Base-by-base conservation (phyloP, 257 asterid genomes). In the Misopates orontium region DNA sequence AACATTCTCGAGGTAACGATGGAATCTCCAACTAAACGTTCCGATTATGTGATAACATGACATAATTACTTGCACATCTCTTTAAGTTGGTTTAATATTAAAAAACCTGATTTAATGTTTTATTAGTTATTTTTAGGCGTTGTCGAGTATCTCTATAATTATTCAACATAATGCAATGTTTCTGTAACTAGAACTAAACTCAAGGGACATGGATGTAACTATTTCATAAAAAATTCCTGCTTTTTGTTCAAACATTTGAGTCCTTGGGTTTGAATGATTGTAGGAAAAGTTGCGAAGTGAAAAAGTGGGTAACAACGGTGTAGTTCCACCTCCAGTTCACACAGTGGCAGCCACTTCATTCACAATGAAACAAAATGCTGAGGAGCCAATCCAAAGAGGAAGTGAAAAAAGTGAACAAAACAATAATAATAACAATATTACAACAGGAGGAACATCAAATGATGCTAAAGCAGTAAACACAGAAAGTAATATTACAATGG, bases 1-100 rank as follows among this genome's bases (percentile, higher is more conserved):
- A 63, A 76, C 84, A 86, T 90, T 72, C 79, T 94, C 54, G 97
- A 90, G 95, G 97, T 93, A 67, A 75, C 66, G 40, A 66, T 73
- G 53, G 3, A 51, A 57, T 64, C 44, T 52, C 44, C 51, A 61
- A 17, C 73, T 45, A 17, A 49, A 62, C n/a, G 5, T 59, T 21
- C 51, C 40, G 0, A 42, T 28, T 28, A 2, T 28, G 36, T 6
- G 6, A 28, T 18, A 47, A 47, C 15, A 47, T 15, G 16, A 5
- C 52, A 47, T 47, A 47, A 13, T 47, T n/a, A 16, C 18, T 1
- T 47, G n/a, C 15, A 18, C 52, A 47, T 14, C 52, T 47, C 18
- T 47, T 18, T 0, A 11, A 18, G 19, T 47, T 47, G 18, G 16
- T 47, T 14, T 47, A 14, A 47, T 11, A 10, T 14, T 8, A 1